Conservation (phyloP, 148 eudicot species). For the Cornus suecica region DNA sequence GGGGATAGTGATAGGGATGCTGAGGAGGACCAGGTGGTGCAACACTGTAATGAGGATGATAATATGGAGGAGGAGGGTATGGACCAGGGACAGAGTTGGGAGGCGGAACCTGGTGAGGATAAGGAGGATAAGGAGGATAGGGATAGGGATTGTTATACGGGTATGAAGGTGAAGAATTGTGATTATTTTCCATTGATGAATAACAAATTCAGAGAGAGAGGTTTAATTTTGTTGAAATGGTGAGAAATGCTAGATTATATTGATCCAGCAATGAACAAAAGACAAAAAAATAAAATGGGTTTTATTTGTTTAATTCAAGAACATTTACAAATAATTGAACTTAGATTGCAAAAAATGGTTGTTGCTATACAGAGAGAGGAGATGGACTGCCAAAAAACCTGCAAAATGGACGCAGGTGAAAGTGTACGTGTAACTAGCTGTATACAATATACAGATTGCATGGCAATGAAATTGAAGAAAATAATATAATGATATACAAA, state of each 20-base stretch:
- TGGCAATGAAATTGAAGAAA: no score
- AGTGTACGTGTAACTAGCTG: no score
- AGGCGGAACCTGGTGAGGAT: slow-evolving; percentile 33
- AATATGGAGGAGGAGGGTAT: slow-evolving; percentile 30
- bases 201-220: not conserved
- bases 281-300: not conserved
- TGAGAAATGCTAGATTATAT: no score
- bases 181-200: slow-evolving; percentile 35
- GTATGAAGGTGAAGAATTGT: slow-evolving; percentile 39
- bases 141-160: slow-evolving; percentile 31
- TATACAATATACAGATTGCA: no score
- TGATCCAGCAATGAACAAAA: no score
- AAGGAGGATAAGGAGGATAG: slow-evolving; percentile 31
- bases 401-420: no score
- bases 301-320: not conserved
- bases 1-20: slow-evolving; percentile 27
- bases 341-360: not conserved
- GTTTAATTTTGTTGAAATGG: no score
- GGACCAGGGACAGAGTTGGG: slow-evolving; percentile 15
- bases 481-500: no score
- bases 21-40: slow-evolving; percentile 22
- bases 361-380: not conserved
- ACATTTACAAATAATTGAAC: not conserved
- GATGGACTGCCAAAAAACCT: no score
- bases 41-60: slow-evolving; percentile 14